These are phyloP conservation scores for Parasitella parasitica DNA, from an alignment of 371 early-diverging fungal species.

Conservation along the genomic window DNA sequence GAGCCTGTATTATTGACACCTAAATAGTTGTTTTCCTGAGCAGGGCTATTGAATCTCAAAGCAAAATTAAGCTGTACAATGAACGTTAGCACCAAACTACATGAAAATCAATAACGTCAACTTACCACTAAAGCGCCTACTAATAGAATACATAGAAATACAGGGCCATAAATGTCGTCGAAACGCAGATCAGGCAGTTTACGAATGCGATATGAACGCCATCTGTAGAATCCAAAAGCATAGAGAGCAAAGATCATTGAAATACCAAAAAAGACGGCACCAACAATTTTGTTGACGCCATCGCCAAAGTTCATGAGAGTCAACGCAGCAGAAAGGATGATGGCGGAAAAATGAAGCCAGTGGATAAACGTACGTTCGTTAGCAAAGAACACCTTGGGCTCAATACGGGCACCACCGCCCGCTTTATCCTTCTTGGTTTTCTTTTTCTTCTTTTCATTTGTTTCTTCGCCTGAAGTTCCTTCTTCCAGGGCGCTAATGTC, in stretches of 20 bases:
- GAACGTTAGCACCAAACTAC: background rate
- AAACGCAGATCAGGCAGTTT: constrained; percentile 54
- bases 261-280: constrained; percentile 72
- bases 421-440: constrained; percentile 14
- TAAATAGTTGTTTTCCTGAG: constrained; percentile 2
- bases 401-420: constrained; percentile 31
- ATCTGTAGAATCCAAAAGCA: constrained; percentile 83
- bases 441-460: constrained; percentile 17
- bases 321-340: constrained; percentile 62
- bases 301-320: constrained; percentile 81
- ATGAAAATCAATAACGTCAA: constrained; percentile 34
- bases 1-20: constrained; percentile 9
- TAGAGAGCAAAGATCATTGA: constrained; percentile 74
- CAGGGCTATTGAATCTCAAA: constrained; percentile 18
- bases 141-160: constrained; percentile 78
- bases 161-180: constrained; percentile 70
- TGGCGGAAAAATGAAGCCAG: constrained; percentile 69
- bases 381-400: constrained; percentile 97
- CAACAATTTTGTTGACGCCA: constrained; percentile 54
- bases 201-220: constrained; percentile 69
- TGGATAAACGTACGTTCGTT: constrained; percentile 96
- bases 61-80: constrained; percentile 24
- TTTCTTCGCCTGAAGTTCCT: constrained; percentile 8
- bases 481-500: constrained; percentile 5
- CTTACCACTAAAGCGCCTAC: constrained; percentile 79